Conservation (phyloP, 345 rosid species). For the Bruguiera sexangula region DNA sequence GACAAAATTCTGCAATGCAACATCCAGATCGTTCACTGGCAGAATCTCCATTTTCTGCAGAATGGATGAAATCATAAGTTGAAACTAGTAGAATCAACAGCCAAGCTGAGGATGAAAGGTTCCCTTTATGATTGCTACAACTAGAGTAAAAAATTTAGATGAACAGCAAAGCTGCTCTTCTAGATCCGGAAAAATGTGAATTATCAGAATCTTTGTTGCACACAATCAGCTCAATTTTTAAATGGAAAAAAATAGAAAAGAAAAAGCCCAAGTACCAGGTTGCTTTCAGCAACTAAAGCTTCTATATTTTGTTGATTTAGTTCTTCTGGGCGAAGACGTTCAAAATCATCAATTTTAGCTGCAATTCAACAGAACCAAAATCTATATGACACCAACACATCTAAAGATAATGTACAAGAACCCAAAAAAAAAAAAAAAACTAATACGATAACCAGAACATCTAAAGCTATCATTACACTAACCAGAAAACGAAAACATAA, state of each 20-base stretch:
- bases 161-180: slow-evolving; percentile 9
- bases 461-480: no score
- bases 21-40: slow-evolving; percentile 93
- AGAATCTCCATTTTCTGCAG: slow-evolving; percentile 98
- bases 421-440: background rate
- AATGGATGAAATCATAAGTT: slow-evolving; percentile 20
- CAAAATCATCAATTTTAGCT: slow-evolving; percentile 79
- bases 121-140: no score
- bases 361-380: slow-evolving; percentile 25
- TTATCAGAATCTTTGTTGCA: slow-evolving; percentile 1
- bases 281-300: slow-evolving; percentile 95
- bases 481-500: no score
- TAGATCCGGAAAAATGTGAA: slow-evolving; percentile 1
- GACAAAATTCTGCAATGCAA: slow-evolving; percentile 91
- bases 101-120: background rate
- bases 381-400: slow-evolving; percentile 5
- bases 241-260: background rate
- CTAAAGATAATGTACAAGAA: background rate
- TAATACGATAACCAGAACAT: no score
- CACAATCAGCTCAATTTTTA: background rate
- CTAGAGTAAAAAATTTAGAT: background rate
- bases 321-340: slow-evolving; percentile 94
- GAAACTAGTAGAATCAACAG: background rate
- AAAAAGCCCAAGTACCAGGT: slow-evolving; percentile 52
- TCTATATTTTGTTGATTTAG: slow-evolving; percentile 96